Percentiles rank a stretch among this genome's conserved stretches.
phyloP scores from a whole-genome alignment of 495 filamentous ascomycete species.

The Evansstolkia leycettana region DNA sequence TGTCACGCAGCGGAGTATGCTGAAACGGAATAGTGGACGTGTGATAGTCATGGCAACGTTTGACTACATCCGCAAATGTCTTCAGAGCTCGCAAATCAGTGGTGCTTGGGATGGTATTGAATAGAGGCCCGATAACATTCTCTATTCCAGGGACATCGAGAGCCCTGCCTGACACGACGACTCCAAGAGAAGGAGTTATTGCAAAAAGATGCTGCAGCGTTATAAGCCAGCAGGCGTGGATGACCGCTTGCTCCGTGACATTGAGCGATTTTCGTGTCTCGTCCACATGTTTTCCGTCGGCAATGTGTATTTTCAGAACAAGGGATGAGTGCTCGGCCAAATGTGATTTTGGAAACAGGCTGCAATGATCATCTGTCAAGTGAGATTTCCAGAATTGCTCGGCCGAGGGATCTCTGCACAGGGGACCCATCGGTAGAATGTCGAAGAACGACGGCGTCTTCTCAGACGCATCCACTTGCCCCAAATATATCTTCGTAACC shows the following conservation, averaged over 20 bases:
- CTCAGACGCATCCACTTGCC: neutral
- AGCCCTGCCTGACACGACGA: slow-evolving; percentile 58
- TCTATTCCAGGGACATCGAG: slow-evolving; percentile 50
- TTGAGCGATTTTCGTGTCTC: slow-evolving; percentile 33
- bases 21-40: slow-evolving; percentile 47
- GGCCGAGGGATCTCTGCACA: slow-evolving; percentile 2
- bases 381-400: slow-evolving; percentile 10
- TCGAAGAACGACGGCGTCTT: slow-evolving; percentile 5
- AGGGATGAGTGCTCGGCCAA: slow-evolving; percentile 4
- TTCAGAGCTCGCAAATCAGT: slow-evolving; percentile 17
- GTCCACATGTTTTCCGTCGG: slow-evolving; percentile 25
- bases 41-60: slow-evolving; percentile 49
- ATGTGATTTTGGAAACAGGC: neutral
- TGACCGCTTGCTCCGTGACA: slow-evolving; percentile 53
- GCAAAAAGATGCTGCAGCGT: slow-evolving; percentile 32
- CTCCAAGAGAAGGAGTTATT: slow-evolving; percentile 36
- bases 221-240: slow-evolving; percentile 55
- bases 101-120: slow-evolving; percentile 67
- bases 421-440: slow-evolving; percentile 6
- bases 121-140: slow-evolving; percentile 55
- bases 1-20: slow-evolving; percentile 57
- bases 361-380: neutral
- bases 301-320: slow-evolving; percentile 3
- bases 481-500: slow-evolving; percentile 16
- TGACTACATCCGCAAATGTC: slow-evolving; percentile 39